Conservation (phyloP, 805 yeast species). For the Barnettozyma sp. region DNA sequence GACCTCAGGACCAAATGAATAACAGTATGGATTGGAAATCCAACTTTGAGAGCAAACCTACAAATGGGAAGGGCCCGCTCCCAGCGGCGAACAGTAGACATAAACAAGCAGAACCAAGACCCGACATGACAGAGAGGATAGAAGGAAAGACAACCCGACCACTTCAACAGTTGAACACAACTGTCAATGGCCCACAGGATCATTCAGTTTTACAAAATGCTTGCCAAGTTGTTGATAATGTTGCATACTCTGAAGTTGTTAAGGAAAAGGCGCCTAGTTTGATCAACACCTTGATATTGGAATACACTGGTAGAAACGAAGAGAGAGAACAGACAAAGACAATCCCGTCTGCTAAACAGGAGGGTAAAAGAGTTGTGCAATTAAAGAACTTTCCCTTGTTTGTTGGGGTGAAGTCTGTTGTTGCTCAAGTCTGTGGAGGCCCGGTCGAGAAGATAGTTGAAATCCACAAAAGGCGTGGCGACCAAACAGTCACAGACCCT, state of each 20-base stretch:
- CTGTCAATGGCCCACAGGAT: background rate
- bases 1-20: background rate
- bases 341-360: no score
- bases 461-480: constrained; percentile 6
- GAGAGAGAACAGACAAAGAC: no score
- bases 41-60: constrained; percentile 1
- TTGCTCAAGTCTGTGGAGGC: constrained; percentile 61
- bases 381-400: constrained; percentile 34
- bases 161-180: background rate
- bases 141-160: no score
- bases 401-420: constrained; percentile 42
- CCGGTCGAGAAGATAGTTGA: constrained; percentile 46
- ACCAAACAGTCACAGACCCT: constrained; percentile 23
- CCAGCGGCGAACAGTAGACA: no score
- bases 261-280: constrained; percentile 4
- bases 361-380: constrained; percentile 28
- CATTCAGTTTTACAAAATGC: background rate
- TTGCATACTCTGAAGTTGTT: constrained; percentile 4
- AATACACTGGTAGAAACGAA: no score
- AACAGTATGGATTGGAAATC: constrained; percentile 1
- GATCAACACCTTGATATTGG: background rate
- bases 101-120: no score
- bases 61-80: background rate
- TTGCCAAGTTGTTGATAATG: constrained; percentile 5
- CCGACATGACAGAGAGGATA: no score